A percentile compares a stretch with the other conserved stretches of the same genome.
These are phyloP conservation scores for Rhodotorula toruloides DNA, from an alignment of 768 basidiomycete genomes.

Conservation along the genomic window DNA sequence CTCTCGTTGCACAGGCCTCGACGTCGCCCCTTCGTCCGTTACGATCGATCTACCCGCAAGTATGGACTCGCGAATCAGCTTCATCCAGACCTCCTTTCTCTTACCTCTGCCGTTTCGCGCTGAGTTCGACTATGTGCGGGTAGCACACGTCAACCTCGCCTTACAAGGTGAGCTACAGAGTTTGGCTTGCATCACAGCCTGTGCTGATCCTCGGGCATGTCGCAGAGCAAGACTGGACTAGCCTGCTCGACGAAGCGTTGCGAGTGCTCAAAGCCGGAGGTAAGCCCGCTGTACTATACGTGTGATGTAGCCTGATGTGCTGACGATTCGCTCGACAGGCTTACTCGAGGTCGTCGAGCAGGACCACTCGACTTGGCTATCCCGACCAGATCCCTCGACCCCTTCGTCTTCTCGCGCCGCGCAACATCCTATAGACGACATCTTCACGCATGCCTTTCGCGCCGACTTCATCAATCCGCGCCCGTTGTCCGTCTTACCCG, in stretches of 20 bases:
- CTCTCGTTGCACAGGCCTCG: constrained; percentile 9
- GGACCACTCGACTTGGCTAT: background rate
- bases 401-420: too few relatives aligned
- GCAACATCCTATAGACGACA: background rate
- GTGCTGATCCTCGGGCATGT: background rate
- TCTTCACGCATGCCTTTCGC: constrained; percentile 8
- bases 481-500: constrained; percentile 17
- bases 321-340: background rate
- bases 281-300: background rate
- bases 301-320: background rate
- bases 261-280: constrained; percentile 13
- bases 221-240: constrained; percentile 12
- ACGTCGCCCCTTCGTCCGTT: background rate
- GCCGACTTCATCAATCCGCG: constrained; percentile 14
- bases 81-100: constrained; percentile 12
- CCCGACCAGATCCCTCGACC: background rate
- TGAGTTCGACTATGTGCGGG: constrained; percentile 19
- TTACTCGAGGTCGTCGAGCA: constrained; percentile 19
- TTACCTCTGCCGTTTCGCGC: constrained; percentile 7
- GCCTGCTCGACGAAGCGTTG: constrained; percentile 2
- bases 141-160: background rate
- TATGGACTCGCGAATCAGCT: background rate
- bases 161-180: background rate
- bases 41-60: background rate
- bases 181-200: too few relatives aligned